Evolutionary conservation across 345 rosid genomes (phyloP).

Genomic region (Noccaea bulbosa): DNA sequence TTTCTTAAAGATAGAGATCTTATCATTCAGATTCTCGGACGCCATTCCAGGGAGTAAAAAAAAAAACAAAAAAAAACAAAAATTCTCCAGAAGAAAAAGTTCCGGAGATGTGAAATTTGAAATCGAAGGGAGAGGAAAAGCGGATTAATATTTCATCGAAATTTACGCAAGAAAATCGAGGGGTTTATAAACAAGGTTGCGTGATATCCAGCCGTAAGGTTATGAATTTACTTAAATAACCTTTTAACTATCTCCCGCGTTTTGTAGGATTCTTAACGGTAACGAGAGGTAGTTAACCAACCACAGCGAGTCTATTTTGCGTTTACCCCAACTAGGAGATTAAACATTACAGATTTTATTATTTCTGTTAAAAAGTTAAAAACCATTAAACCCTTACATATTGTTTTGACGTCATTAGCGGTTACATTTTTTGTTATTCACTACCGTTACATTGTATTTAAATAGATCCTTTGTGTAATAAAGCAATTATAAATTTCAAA

Average conservation of each 20-base stretch:
- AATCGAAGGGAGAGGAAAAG: not conserved
- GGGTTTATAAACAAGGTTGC: slow-evolving; percentile 39
- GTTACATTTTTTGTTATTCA: not conserved
- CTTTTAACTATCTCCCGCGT: slow-evolving; percentile 29
- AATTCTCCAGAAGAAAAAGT: slow-evolving; percentile 18
- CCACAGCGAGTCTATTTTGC: slow-evolving; percentile 14
- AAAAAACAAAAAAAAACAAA: no score
- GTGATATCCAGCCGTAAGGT: slow-evolving; percentile 30
- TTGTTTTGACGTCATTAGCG: not conserved
- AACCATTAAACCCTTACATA: not conserved
- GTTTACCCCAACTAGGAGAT: slow-evolving; percentile 5
- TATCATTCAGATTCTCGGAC: slow-evolving; percentile 63
- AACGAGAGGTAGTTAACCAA: not conserved
- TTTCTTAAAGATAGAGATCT: slow-evolving; percentile 69
- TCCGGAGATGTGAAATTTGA: slow-evolving; percentile 14
- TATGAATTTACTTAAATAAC: slow-evolving; percentile 12
- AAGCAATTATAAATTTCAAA: not conserved
- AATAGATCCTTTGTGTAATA: no score
- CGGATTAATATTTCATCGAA: slow-evolving; percentile 4
- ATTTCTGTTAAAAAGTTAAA: not conserved
- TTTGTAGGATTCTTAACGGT: slow-evolving; percentile 23
- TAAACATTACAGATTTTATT: no score
- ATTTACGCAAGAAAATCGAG: slow-evolving; percentile 18
- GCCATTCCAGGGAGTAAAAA: slow-evolving; percentile 52
- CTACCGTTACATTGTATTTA: no score